phyloP scores from a whole-genome alignment of 2,329 filamentous ascomycete species.

The Aureobasidium sp. region DNA sequence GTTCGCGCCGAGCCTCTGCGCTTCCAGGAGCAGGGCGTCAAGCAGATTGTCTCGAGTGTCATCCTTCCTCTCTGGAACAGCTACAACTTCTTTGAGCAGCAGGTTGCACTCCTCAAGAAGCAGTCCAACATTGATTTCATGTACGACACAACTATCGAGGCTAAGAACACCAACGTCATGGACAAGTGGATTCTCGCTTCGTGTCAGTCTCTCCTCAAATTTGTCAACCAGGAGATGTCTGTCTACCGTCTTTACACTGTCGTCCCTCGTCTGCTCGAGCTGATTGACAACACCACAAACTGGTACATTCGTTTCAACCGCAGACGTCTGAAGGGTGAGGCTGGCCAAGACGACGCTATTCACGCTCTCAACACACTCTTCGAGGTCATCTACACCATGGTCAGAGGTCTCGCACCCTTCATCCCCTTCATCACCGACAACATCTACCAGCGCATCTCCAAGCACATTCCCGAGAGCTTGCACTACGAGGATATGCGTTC shows the following conservation, averaged over 20 bases:
- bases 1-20: constrained; percentile 83
- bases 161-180: constrained; percentile 83
- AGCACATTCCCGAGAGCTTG: constrained; percentile 68
- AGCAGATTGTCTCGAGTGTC: constrained; percentile 90
- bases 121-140: constrained; percentile 66
- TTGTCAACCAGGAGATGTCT: constrained; percentile 88
- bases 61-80: constrained; percentile 91
- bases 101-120: constrained; percentile 82
- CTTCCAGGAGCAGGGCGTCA: constrained; percentile 88
- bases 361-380: constrained; percentile 92
- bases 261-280: constrained; percentile 61
- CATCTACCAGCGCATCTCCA: constrained; percentile 79
- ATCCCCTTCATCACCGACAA: constrained; percentile 92
- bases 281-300: constrained; percentile 95
- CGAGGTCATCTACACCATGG: constrained; percentile 84
- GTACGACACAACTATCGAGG: constrained; percentile 69
- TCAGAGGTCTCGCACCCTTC: constrained; percentile 84
- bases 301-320: constrained; percentile 98
- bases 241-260: constrained; percentile 72
- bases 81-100: constrained; percentile 92
- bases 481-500: constrained; percentile 66
- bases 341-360: constrained; percentile 75
- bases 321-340: constrained; percentile 82
- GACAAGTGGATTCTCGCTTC: constrained; percentile 92
- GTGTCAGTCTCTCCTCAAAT: constrained; percentile 83